A percentile compares a stretch with the other conserved stretches of the same genome.
Evolutionary conservation across 2,329 filamentous ascomycete genomes (phyloP).

Genomic region (Fusarium graminum): DNA sequence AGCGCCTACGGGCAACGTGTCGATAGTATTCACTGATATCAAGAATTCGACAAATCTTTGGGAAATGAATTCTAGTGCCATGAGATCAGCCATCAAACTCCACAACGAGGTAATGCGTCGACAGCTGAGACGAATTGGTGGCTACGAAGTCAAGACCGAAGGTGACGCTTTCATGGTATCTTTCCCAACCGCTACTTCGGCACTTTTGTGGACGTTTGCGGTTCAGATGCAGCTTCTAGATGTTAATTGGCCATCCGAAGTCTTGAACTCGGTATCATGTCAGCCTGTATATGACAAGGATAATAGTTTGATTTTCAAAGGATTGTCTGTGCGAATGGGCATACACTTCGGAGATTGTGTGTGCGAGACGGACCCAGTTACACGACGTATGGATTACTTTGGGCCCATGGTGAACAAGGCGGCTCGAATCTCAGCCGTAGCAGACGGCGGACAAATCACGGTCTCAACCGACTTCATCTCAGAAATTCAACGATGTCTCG

Average conservation of each 20-base stretch:
- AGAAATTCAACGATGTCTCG: slow-evolving; percentile 91
- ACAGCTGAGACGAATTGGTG: slow-evolving; percentile 91
- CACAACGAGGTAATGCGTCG: slow-evolving; percentile 98
- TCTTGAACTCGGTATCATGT: slow-evolving; percentile 86
- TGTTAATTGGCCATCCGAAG: slow-evolving; percentile 92
- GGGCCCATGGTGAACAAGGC: slow-evolving; percentile 99
- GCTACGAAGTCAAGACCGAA: slow-evolving; percentile 99
- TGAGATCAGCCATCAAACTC: slow-evolving; percentile 96
- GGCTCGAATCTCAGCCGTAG: slow-evolving; percentile 91
- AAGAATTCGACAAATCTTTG: slow-evolving; percentile 97
- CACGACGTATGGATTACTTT: slow-evolving; percentile 98
- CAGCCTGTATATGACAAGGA: slow-evolving; percentile 87
- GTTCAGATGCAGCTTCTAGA: slow-evolving; percentile 90
- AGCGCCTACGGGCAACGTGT: slow-evolving; percentile 89
- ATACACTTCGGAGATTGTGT: slow-evolving; percentile 96
- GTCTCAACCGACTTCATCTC: slow-evolving; percentile 97
- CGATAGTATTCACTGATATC: slow-evolving; percentile 98
- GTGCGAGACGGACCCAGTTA: slow-evolving; percentile 95
- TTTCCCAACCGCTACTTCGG: slow-evolving; percentile 95
- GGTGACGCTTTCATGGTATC: slow-evolving; percentile 99
- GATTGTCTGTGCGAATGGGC: slow-evolving; percentile 96
- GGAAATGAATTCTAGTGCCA: slow-evolving; percentile 94
- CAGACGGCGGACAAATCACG: slow-evolving; percentile 96
- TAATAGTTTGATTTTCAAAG: slow-evolving; percentile 90
- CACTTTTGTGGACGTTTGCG: slow-evolving; percentile 95